Evolutionary conservation across 164 flowering plant species (phyloP), one percentile per base, ranked within the genome.

Genomic region (Magnolia sinica): DNA sequence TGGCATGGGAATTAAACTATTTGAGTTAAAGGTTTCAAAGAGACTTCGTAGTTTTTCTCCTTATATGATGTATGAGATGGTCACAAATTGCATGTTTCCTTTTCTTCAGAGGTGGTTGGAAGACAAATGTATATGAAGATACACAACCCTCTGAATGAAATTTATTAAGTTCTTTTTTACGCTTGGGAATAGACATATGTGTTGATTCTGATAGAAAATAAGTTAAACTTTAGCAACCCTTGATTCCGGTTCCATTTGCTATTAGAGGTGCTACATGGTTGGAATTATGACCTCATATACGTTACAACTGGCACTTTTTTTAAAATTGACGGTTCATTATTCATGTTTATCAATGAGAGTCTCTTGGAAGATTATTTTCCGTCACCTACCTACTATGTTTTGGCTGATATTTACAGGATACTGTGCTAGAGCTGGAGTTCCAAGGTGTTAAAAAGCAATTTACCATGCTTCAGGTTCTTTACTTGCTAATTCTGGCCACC

Each of bases 371-470:
- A 16, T 27, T 68, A 68, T 5, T 68, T 31, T 68, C 13, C 22
- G 7, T 29, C 50, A 37, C 27, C 71, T 50, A 63, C 22, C 45
- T 27, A 52, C 19, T 10, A 49, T 45, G 50, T 16, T 70, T 70
- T 76, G 50, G 73, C 68, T 73, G 16, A 4, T 66, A 8, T 85
- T 51, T 90, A 78, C 90, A 96, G 99, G 99, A 96, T 75, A 90
- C 91, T 55, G 98, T 96, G 18, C 78, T 96, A 72, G 99, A 96
- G 88, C 97, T 96, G 79, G 99, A 96, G 85, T 96, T 96, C 80
- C 99, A 94, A 86, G 99, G 99, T 81, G 97, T 92, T 18, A 94
- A 89, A 82, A 96, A 92, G 86, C 76, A 90, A 71, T 82, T 92
- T 73, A 92, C 98, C 61, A 94, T 96, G 99, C 99, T 96, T 88